Evolutionary conservation across 495 filamentous ascomycete genomes (phyloP), one percentile per base, ranked within the genome.

Genomic region (Annulohypoxylon maeteangense): DNA sequence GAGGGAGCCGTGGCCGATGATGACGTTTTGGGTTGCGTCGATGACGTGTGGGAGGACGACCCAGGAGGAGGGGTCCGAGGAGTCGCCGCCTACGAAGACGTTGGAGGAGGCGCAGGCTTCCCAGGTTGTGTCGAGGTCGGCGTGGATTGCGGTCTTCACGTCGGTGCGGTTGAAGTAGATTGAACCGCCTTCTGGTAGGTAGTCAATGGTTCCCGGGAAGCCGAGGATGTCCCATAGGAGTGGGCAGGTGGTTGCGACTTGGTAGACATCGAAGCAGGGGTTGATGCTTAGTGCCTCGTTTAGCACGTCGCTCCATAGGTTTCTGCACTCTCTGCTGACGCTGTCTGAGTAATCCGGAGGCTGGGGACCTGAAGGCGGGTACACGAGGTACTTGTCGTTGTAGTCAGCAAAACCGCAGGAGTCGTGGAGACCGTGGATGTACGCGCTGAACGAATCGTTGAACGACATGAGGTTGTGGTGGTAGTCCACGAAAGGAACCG

Each of bases 231-330:
- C 89, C 85, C 86, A 94, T 0, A 91, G 84, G 20, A 91, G 79
- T 0, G 93, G 93, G 76, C 93, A 96, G 16, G 88, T 92, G 34
- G 88, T 89, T 12, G 89, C 87, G 25, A 96, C 85, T 65, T 93
- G 88, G 78, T 94, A 94, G 22, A 91, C 83, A 81, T 92, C 89
- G 83, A 92, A 95, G 81, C 93, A 95, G 0, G 93, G 92, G 82
- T 96, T 96, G 40, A 91, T 78, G 54, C 83, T 78, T 4, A 83
- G 75, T 0, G 83, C 86, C 56, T 87, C 81, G 72, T 86, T 80
- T 76, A 85, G 90, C 12, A 91, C 70, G 20, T 83, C 81, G 65
- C 84, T 81, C 82, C 75, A 77, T 1, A 77, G 75, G 23, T 14
- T 32, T 3, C 5, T 32, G 77, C 91, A 93, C 31, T 81, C 84